A percentile compares a stretch with the other conserved stretches of the same genome.
phyloP scores from a whole-genome alignment of 2,329 filamentous ascomycete genomes.

The Pseudogymnoascus sp. region DNA sequence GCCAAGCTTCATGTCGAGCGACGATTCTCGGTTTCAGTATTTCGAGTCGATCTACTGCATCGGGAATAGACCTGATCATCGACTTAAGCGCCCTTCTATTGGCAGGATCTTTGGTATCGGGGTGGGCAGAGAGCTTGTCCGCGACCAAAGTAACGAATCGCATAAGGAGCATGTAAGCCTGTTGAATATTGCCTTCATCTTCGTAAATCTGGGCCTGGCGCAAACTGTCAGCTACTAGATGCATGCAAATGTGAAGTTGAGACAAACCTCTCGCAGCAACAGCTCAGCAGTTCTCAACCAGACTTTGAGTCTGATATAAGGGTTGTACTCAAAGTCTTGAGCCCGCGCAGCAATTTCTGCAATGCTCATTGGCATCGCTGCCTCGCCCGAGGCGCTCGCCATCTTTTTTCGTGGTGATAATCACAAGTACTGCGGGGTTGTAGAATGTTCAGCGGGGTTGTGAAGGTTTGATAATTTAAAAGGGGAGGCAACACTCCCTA shows the following conservation, averaged over 20 bases:
- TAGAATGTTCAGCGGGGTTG: background rate
- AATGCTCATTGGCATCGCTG: slow-evolving; percentile 54
- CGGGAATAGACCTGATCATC: slow-evolving; percentile 53
- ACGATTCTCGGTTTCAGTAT: slow-evolving; percentile 71
- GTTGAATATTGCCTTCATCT: slow-evolving; percentile 74
- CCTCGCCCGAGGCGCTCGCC: slow-evolving; percentile 21
- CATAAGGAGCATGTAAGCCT: slow-evolving; percentile 86
- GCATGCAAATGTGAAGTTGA: background rate
- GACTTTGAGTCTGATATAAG: slow-evolving; percentile 64
- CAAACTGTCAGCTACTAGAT: slow-evolving; percentile 15
- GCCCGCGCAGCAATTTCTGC: slow-evolving; percentile 72
- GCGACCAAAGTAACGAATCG: slow-evolving; percentile 81
- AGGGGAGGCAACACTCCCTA: background rate
- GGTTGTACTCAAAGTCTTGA: slow-evolving; percentile 72
- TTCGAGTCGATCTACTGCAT: slow-evolving; percentile 54
- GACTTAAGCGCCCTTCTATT: slow-evolving; percentile 43
- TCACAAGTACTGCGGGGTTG: background rate
- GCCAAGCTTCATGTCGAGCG: slow-evolving; percentile 60
- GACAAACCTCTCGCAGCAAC: slow-evolving; percentile 58
- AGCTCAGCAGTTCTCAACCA: slow-evolving; percentile 77
- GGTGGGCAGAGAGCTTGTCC: slow-evolving; percentile 65
- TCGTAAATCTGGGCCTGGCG: slow-evolving; percentile 74
- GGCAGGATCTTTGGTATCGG: slow-evolving; percentile 60
- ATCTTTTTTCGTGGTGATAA: slow-evolving; percentile 16
- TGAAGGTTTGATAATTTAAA: background rate